phyloP scores from a whole-genome alignment of 495 filamentous ascomycete species.

The Aspergillus indologenus region DNA sequence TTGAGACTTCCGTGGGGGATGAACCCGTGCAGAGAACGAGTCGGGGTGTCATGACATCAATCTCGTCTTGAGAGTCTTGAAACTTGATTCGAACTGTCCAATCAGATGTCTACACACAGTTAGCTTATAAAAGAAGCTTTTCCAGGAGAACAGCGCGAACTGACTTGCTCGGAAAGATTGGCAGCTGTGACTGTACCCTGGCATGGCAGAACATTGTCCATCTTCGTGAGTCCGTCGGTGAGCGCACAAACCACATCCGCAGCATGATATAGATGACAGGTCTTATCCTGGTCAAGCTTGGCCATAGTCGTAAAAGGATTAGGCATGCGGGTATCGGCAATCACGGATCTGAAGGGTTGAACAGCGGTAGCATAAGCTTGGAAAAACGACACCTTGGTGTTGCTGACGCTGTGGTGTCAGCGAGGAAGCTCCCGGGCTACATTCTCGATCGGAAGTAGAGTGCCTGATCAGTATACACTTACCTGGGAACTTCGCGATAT shows the following conservation, averaged over 20 bases:
- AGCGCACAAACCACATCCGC: conserved; percentile 52
- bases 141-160: conserved; percentile 7
- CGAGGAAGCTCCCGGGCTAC: conserved; percentile 10
- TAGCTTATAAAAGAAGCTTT: conserved; percentile 5
- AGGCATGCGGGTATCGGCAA: conserved; percentile 42
- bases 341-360: conserved; percentile 47
- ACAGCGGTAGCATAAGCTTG: conserved; percentile 48
- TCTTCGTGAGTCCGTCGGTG: conserved; percentile 47
- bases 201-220: conserved; percentile 41
- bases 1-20: conserved; percentile 43
- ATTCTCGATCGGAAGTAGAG: conserved; percentile 2
- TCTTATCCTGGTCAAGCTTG: conserved; percentile 51
- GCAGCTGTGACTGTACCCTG: conserved; percentile 43
- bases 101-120: conserved; percentile 25
- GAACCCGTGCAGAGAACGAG: conserved; percentile 60
- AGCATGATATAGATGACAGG: conserved; percentile 52
- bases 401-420: conserved; percentile 29
- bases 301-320: conserved; percentile 52
- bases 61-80: conserved; percentile 25
- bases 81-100: conserved; percentile 46
- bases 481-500: conserved; percentile 58
- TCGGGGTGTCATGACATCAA: conserved; percentile 36
- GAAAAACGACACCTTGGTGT: conserved; percentile 53
- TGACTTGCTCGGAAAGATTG: conserved; percentile 31
- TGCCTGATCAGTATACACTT: conserved; percentile 18